phyloP scores from a whole-genome alignment of 441 rosid genomes.

The Croton setiger region DNA sequence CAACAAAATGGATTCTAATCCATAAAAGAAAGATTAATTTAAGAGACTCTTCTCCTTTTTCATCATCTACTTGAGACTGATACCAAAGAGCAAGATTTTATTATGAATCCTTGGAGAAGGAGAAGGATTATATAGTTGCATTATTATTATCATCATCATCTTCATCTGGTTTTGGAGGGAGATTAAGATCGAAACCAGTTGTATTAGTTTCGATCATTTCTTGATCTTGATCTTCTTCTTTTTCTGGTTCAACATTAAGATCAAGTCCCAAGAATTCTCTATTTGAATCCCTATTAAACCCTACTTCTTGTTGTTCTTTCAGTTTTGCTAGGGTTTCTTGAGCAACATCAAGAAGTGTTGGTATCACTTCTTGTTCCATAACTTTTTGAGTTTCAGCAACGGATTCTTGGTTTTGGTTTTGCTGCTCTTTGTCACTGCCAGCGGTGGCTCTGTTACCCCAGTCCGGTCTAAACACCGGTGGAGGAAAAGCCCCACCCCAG shows the following conservation, averaged over 20 bases:
- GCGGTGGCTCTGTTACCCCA: background rate
- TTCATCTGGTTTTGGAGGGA: conserved; percentile 9
- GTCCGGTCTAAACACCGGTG: background rate
- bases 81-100: too few species aligned
- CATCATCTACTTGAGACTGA: too few species aligned
- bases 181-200: conserved; percentile 5
- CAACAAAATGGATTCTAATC: too few species aligned
- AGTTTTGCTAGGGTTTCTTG: conserved; percentile 3
- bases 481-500: conserved; percentile 15
- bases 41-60: too few species aligned
- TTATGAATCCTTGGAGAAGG: background rate
- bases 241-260: conserved; percentile 3
- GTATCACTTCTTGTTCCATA: background rate
- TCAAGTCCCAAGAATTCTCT: background rate
- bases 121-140: background rate
- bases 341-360: conserved; percentile 4
- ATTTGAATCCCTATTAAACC: background rate
- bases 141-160: conserved; percentile 7
- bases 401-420: background rate
- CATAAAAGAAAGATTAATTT: too few species aligned
- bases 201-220: background rate
- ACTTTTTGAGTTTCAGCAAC: background rate
- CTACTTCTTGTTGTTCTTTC: background rate
- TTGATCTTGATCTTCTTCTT: conserved; percentile 6
- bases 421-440: background rate